These are phyloP conservation scores for Chaetothyriales sp. DNA, from an alignment of 2,329 filamentous ascomycete species.

Conservation along the genomic window DNA sequence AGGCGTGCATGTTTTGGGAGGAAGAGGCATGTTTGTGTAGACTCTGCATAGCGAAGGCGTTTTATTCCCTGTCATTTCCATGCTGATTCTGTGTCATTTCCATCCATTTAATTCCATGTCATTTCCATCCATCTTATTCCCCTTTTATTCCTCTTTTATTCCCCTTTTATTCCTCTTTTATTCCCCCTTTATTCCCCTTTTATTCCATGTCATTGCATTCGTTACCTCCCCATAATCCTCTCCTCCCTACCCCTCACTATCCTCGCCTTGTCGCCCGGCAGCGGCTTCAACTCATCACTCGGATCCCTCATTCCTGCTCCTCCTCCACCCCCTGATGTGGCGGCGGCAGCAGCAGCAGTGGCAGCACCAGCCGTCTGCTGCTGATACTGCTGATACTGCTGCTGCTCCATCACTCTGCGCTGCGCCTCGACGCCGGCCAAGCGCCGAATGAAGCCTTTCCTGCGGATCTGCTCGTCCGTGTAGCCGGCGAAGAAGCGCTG, in stretches of 20 bases:
- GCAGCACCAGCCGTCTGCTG: slow-evolving; percentile 1
- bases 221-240: slow-evolving; percentile 23
- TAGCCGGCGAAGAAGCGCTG: slow-evolving; percentile 10
- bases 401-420: slow-evolving; percentile 7
- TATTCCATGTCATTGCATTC: no score
- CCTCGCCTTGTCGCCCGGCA: slow-evolving; percentile 35
- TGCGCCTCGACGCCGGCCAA: slow-evolving; percentile 2
- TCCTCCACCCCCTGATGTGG: not conserved
- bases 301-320: slow-evolving; percentile 26
- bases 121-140: no score
- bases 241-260: slow-evolving; percentile 35
- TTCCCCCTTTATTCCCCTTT: no score
- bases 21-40: not conserved
- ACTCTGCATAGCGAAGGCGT: not conserved
- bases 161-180: no score
- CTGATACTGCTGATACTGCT: slow-evolving; percentile 9
- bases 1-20: no score
- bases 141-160: no score
- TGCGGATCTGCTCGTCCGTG: slow-evolving; percentile 14
- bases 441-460: slow-evolving; percentile 16
- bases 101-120: no score
- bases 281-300: slow-evolving; percentile 37
- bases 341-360: no score
- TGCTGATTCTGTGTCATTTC: no score
- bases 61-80: not conserved